Conservation (phyloP, 441 rosid species). For the Geranium incanum region DNA sequence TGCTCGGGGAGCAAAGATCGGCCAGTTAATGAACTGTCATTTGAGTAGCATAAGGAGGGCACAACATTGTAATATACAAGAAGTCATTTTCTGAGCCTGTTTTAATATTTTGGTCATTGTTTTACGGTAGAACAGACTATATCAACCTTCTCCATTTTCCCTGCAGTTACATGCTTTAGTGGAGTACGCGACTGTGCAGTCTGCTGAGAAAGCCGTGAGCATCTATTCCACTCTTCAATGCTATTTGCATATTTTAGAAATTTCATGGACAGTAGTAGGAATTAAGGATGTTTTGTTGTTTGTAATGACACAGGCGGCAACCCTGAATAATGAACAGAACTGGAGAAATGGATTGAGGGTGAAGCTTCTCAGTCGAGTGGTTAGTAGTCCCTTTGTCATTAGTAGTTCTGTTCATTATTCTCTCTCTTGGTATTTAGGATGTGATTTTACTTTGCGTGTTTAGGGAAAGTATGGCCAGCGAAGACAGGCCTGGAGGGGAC, state of each 20-base stretch:
- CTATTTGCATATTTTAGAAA: slow-evolving; percentile 4
- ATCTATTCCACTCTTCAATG: slow-evolving; percentile 6
- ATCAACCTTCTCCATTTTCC: slow-evolving; percentile 12
- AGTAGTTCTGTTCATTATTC: not conserved
- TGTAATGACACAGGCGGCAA: slow-evolving; percentile 44
- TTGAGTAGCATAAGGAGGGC: not conserved
- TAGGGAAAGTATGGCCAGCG: slow-evolving; percentile 56
- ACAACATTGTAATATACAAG: not conserved
- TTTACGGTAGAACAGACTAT: not conserved
- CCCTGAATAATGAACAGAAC: slow-evolving; percentile 64
- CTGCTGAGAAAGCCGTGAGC: slow-evolving; percentile 91
- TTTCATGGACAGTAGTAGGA: slow-evolving; percentile 7
- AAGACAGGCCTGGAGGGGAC: slow-evolving; percentile 52
- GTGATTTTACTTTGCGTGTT: not conserved
- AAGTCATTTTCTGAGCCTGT: not conserved
- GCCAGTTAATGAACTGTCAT: not conserved
- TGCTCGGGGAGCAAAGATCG: not conserved
- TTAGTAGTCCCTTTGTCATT: slow-evolving; percentile 24
- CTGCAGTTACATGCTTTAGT: slow-evolving; percentile 74
- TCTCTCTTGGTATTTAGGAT: not conserved
- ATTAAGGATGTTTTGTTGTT: slow-evolving; percentile 10
- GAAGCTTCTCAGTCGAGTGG: slow-evolving; percentile 60
- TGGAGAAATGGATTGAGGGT: slow-evolving; percentile 95
- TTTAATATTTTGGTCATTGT: not conserved
- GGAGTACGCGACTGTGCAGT: slow-evolving; percentile 74